Evolutionary conservation across 2,329 filamentous ascomycete species (phyloP).

Genomic region (Colletotrichum sp.): DNA sequence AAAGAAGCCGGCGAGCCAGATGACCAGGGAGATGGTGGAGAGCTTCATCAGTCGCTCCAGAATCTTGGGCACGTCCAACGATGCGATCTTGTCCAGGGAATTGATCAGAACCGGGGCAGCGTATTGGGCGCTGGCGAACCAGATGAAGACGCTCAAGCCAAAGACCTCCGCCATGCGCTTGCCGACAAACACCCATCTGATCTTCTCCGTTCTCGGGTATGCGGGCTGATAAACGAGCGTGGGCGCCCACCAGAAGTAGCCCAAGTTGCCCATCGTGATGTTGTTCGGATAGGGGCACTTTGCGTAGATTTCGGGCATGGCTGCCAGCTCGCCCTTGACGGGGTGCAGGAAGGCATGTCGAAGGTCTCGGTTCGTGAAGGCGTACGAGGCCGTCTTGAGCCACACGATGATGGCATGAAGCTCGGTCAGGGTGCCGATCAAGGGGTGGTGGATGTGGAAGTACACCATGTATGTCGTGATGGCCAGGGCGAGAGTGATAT

Average conservation of each 20-base stretch:
- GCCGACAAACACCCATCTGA: conserved; percentile 86
- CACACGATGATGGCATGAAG: conserved; percentile 94
- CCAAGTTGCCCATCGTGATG: conserved; percentile 85
- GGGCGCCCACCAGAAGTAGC: conserved; percentile 98
- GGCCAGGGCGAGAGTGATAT: conserved; percentile 80
- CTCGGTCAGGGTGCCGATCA: conserved; percentile 90
- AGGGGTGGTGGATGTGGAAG: conserved; percentile 87
- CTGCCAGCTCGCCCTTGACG: conserved; percentile 66
- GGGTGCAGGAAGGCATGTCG: conserved; percentile 89
- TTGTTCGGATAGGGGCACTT: conserved; percentile 89
- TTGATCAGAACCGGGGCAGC: conserved; percentile 89
- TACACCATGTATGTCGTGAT: conserved; percentile 89
- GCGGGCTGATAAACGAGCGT: conserved; percentile 97
- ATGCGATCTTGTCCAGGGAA: conserved; percentile 85
- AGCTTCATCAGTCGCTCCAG: conserved; percentile 92
- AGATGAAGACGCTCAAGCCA: conserved; percentile 86
- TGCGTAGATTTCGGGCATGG: conserved; percentile 81
- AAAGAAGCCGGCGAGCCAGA: conserved; percentile 98
- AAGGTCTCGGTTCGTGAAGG: conserved; percentile 94
- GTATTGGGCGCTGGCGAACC: conserved; percentile 94
- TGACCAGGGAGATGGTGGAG: conserved; percentile 91
- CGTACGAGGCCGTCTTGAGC: conserved; percentile 95
- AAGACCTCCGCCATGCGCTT: conserved; percentile 83
- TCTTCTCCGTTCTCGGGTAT: conserved; percentile 82
- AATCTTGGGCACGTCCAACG: conserved; percentile 81